Evolutionary conservation across 2,329 filamentous ascomycete species (phyloP), one percentile per base, ranked within the genome.

Genomic region (Neofusicoccum kwambonambiense): DNA sequence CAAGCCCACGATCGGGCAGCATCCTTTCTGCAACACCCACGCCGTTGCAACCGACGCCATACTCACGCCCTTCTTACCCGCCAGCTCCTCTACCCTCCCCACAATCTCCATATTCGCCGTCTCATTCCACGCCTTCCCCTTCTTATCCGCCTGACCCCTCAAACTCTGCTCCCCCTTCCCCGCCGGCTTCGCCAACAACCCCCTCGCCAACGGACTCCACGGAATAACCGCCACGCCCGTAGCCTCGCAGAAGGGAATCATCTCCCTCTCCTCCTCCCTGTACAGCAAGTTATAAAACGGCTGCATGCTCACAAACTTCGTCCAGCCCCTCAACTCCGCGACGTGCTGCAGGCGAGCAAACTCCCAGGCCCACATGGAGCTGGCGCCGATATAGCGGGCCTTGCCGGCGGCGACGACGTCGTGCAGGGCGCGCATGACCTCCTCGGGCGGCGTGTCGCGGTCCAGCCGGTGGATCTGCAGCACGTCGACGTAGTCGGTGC

Each of bases 401-500:
- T 73, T 72, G 0, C 70, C 70, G 6, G 15, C 15, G 41, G 61
- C 17, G 34, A 68, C 65, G 62, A 89, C 79, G 50, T 88, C 86
- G 64, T 89, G 82, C 15, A 87, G 73, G 4, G 84, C 84, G 65
- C 81, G 80, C 86, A 88, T 88, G 17, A 86, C 87, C 74, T 88
- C 86, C 67, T 87, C 85, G 3, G 81, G 73, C 0, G 84, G 82
- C 5, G 82, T 84, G 1, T 79, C 78, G 1, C 78, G 77, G 68
- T 89, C 86, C 13, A 87, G 79, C 1, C 86, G 81, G 69, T 89
- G 87, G 47, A 89, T 84, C 71, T 88, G 85, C 4, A 88, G 78
- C 15, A 88, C 82, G 69, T 89, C 86, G 67, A 88, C 84, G 73
- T 89, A 88, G 27, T 68, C 58, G 0, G 83, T 87, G 19, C 81